Evolutionary conservation across 1,139 yeast genomes (phyloP), one percentile per base, ranked within the genome.

Genomic region (Hanseniaspora uvarum): DNA sequence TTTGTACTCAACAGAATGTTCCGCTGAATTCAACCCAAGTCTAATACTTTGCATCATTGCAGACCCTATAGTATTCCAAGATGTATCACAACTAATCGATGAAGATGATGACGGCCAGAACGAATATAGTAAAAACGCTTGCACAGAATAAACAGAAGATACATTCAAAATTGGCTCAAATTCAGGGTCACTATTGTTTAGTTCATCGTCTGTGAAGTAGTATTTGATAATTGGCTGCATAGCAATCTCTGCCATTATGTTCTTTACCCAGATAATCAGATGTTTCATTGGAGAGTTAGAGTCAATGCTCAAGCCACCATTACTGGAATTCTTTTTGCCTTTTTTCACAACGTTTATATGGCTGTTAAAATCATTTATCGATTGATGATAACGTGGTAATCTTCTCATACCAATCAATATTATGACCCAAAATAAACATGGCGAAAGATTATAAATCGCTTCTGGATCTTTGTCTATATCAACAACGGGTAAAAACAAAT

Each of bases 71-170:
- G 96, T 86, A 63, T 85, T 86, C 94, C 96, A 92, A 4, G 95
- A 84, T 4, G 95, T 84, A 64, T 92, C 97, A 0, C 97, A 96
- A 67, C 94, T 85, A 49, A 92, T 74, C 0, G 96, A 86, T 0
- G 96, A 87, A 0, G 96, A 86, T 48, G 89, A 75, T 2, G 96
- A 95, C 0, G 97, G 97, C 97, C 97, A 92, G 66, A 83, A 81
- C 1, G 96, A 83, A 66, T 86, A 87, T 5, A 92, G 72, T 34
- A 92, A 70, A 59, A 89, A 83, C 0, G 96, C 96, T 66, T 92
- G 98, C 0, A 89, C 96, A 0, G 95, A 85, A 64, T 83, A 89
- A 0, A 89, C 96, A n/a, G 95, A 84, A 14, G 95, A 86, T 1
- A 87, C 94, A 62, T 89, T 89, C 62, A 86, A 72, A 12, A 85